Evolutionary conservation across 768 basidiomycete species (phyloP), one percentile per base, ranked within the genome.

Genomic region (Saitozyma sp.): DNA sequence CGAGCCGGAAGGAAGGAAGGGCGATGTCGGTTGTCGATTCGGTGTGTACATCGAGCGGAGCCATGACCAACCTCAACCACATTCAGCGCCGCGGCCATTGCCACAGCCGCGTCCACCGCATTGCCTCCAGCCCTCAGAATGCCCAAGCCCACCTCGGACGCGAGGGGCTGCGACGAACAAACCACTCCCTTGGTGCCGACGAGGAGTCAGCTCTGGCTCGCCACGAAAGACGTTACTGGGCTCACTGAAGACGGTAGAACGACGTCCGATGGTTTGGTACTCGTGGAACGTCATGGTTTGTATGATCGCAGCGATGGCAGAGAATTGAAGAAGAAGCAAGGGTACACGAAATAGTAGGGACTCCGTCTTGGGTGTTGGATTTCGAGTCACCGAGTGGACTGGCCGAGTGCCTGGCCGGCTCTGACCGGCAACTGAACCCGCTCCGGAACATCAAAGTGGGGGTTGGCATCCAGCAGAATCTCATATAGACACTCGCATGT

Each of bases 51-150:
- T 29, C 29, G 29, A 5, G 5, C 29, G 29, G 29, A 29, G 29
- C 11, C 78, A 83, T 66, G 69, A 90, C 90, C 90, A 94, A 91
- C 0, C 91, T 92, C 29, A 2, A 29, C 29, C 42, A 94, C 86
- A 77, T 94, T 95, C 65, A 97, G 80, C 16, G 91, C 92, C 4
- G 87, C 92, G 49, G 91, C 89, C 6, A 86, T 88, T n/a, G 93
- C 93, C 17, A 95, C 92, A 10, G 93, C 92, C 42, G 91, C 91
- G 80, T 93, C 91, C 60, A 88, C 89, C 90, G 92, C 92, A 80
- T 97, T 96, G 53, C 93, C 93, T 9, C 93, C 93, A 74, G 86
- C 87, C 52, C 86, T 82, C 17, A 97, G 82, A 65, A 97, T 89
- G 76, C 92, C 90, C 20, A 95, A 79, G 0, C 92, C 93, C 20